Conservation (phyloP, 2,329 filamentous ascomycete genomes). For the Escovopsis weberi region DNA sequence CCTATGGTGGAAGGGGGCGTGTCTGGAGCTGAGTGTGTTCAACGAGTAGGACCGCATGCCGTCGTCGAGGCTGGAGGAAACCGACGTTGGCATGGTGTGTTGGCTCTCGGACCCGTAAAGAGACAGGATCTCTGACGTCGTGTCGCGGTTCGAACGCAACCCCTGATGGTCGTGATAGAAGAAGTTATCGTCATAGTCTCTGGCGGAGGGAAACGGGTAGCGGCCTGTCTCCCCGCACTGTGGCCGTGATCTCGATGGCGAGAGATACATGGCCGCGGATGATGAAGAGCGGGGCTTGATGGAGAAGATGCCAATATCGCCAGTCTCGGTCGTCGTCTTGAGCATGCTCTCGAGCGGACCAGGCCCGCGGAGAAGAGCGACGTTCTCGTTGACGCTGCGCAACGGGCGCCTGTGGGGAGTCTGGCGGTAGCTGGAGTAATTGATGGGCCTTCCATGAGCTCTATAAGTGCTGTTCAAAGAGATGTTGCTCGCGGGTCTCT, state of each 20-base stretch:
- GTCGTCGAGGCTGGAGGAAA: constrained; percentile 29
- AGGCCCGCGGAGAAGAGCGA: constrained; percentile 29
- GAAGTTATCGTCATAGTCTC: constrained; percentile 17
- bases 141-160: constrained; percentile 35
- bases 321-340: constrained; percentile 50
- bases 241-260: constrained; percentile 14
- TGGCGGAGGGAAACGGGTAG: constrained; percentile 14
- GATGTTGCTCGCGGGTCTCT: constrained; percentile 26
- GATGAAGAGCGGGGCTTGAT: constrained; percentile 23
- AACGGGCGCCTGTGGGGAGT: constrained; percentile 23
- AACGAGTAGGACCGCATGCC: constrained; percentile 39
- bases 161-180: constrained; percentile 27
- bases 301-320: constrained; percentile 48
- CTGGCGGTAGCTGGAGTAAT: constrained; percentile 9
- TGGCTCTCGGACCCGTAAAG: constrained; percentile 39
- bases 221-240: constrained; percentile 16
- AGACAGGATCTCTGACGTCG: constrained; percentile 39
- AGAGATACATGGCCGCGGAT: constrained; percentile 15
- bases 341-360: constrained; percentile 49
- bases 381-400: constrained; percentile 29
- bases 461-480: constrained; percentile 21
- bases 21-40: constrained; percentile 34
- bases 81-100: constrained; percentile 27
- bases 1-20: constrained; percentile 31
- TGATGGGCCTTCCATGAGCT: constrained; percentile 11